Conservation (phyloP, 371 early-diverging fungal species). For the Blakeslea trispora region DNA sequence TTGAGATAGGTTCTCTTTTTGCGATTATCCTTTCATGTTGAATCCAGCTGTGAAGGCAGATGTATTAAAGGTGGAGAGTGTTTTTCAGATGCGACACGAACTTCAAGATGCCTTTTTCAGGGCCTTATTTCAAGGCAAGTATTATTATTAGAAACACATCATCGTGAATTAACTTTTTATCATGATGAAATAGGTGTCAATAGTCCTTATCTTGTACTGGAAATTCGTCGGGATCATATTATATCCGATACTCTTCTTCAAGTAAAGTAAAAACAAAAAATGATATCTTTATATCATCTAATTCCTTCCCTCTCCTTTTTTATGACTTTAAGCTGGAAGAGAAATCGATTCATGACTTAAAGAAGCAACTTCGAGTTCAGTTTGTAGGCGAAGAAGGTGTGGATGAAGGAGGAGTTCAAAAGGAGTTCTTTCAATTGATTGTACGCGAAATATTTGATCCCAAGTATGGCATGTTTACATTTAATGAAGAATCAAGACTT, state of each 20-base stretch:
- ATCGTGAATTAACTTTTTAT: too few relatives aligned
- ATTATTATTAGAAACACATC: too few relatives aligned
- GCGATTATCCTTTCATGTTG: conserved; percentile 80
- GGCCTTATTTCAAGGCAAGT: conserved; percentile 74
- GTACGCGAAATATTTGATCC: conserved; percentile 91
- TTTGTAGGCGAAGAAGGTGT: conserved; percentile 89
- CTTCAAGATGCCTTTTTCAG: conserved; percentile 79
- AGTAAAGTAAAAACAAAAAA: conserved; percentile 16
- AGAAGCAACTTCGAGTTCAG: conserved; percentile 85
- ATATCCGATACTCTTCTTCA: conserved; percentile 79
- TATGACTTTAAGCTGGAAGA: conserved; percentile 58
- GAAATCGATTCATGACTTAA: conserved; percentile 81
- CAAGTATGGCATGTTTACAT: conserved; percentile 90
- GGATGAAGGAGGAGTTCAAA: conserved; percentile 94
- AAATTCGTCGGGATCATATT: conserved; percentile 75
- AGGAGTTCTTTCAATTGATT: conserved; percentile 94
- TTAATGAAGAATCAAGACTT: conserved; percentile 80
- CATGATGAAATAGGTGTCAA: conserved; percentile 82
- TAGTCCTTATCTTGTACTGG: conserved; percentile 85
- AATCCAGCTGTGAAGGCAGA: conserved; percentile 81
- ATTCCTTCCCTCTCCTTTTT: background rate
- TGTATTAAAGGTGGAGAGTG: conserved; percentile 78
- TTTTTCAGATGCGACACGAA: conserved; percentile 77
- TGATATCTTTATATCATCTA: background rate
- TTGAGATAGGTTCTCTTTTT: conserved; percentile 65